These are phyloP conservation scores for Marasmius sp. DNA, from an alignment of 1,284 basidiomycete species.

Conservation along the genomic window DNA sequence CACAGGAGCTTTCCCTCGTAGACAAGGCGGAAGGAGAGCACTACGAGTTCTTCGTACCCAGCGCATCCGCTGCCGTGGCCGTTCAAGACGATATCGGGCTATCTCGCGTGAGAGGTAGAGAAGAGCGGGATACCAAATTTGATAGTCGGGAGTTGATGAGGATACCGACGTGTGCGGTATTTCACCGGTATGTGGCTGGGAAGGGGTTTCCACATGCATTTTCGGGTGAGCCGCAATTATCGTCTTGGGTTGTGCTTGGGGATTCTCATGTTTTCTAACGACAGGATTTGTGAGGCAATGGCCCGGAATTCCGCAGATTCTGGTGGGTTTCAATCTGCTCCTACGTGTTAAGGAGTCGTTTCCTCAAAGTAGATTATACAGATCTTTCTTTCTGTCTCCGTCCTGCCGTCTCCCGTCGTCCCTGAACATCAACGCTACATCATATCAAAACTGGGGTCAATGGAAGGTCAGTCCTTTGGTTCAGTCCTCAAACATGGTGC, in stretches of 20 bases:
- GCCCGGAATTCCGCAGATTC: conserved; percentile 58
- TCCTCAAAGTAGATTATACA: conserved; percentile 17
- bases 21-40: neutral
- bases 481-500: neutral
- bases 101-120: conserved; percentile 1
- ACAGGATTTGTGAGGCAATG: conserved; percentile 53
- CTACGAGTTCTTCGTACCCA: neutral
- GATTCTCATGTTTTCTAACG: neutral
- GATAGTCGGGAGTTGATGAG: conserved; percentile 36
- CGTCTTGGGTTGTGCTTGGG: neutral
- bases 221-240: conserved; percentile 33
- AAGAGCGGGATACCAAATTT: conserved; percentile 15
- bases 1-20: neutral
- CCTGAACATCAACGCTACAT: conserved; percentile 47
- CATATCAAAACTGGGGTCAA: conserved; percentile 51
- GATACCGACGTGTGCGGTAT: conserved; percentile 54
- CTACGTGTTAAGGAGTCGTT: neutral
- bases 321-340: conserved; percentile 34
- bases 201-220: conserved; percentile 61
- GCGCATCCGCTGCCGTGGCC: conserved; percentile 8
- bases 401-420: conserved; percentile 49
- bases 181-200: conserved; percentile 53
- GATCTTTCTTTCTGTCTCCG: conserved; percentile 59
- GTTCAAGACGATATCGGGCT: conserved; percentile 12
- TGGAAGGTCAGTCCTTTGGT: conserved; percentile 38